These are phyloP conservation scores for Tetracladium setigerum DNA, from an alignment of 495 filamentous ascomycete species.

Conservation along the genomic window DNA sequence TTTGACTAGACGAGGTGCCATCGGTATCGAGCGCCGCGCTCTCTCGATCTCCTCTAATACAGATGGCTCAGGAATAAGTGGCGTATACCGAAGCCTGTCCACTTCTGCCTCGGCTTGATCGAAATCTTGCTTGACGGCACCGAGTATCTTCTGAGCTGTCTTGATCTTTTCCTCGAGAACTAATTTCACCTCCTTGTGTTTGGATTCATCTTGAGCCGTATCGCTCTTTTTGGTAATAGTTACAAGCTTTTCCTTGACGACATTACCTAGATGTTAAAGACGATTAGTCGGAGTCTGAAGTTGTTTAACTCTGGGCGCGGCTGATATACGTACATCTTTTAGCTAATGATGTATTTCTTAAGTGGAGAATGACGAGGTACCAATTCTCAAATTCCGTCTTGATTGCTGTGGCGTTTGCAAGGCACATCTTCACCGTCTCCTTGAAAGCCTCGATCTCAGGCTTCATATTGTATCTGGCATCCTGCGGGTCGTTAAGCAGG, in stretches of 20 bases:
- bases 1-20: neutral
- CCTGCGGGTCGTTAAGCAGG: neutral
- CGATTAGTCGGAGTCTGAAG: neutral
- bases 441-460: neutral
- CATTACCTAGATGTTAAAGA: neutral
- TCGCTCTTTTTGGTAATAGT: neutral
- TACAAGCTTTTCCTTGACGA: neutral
- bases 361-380: neutral
- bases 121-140: neutral
- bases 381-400: slow-evolving; percentile 3
- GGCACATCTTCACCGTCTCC: neutral
- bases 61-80: neutral
- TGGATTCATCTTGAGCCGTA: neutral
- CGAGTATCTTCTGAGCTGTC: neutral
- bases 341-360: neutral
- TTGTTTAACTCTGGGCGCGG: neutral
- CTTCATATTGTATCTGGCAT: slow-evolving; percentile 3
- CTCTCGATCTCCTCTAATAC: neutral
- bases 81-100: neutral
- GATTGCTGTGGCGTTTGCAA: neutral
- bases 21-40: neutral
- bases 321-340: neutral
- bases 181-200: neutral
- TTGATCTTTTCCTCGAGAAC: neutral
- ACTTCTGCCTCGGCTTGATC: neutral